A percentile compares a stretch with the other conserved stretches of the same genome.
These are phyloP conservation scores for Nitzschia palea DNA, from an alignment of 108 stramenopile species.

Conservation along the genomic window DNA sequence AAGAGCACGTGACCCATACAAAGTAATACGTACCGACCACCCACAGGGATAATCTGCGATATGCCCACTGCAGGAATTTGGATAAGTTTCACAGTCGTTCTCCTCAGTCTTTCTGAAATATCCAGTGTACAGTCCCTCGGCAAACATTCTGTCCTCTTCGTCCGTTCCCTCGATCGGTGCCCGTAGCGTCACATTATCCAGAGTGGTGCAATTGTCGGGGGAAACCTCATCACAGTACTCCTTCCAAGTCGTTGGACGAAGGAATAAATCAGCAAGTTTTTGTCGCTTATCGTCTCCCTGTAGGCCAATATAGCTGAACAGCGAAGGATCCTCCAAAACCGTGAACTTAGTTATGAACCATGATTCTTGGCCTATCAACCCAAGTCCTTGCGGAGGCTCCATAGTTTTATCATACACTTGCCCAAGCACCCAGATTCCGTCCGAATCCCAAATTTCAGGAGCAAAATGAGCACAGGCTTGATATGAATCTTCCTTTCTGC, in stretches of 20 bases:
- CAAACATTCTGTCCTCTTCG: slow-evolving; percentile 24
- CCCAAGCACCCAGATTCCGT: not conserved
- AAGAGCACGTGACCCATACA: too few species aligned
- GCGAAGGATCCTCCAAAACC: slow-evolving; percentile 22
- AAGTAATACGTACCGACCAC: too few species aligned
- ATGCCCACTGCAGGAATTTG: slow-evolving; percentile 33
- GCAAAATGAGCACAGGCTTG: slow-evolving; percentile 33
- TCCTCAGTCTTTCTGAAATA: slow-evolving; percentile 39
- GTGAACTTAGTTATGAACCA: slow-evolving; percentile 46
- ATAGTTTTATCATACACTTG: not conserved
- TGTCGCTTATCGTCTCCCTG: slow-evolving; percentile 8
- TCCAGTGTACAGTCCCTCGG: slow-evolving; percentile 32
- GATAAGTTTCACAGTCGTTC: slow-evolving; percentile 31
- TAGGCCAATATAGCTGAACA: slow-evolving; percentile 39
- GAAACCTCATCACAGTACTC: slow-evolving; percentile 41
- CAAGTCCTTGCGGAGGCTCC: not conserved
- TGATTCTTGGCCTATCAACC: not conserved
- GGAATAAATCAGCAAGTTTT: slow-evolving; percentile 35
- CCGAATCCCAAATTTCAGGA: slow-evolving; percentile 31
- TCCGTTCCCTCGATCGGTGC: slow-evolving; percentile 16
- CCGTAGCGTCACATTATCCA: slow-evolving; percentile 24
- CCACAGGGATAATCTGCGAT: slow-evolving; percentile 30
- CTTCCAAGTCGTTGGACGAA: slow-evolving; percentile 41
- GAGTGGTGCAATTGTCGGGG: slow-evolving; percentile 21
- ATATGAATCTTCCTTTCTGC: slow-evolving; percentile 15